Conservation (phyloP, 139 green algal species). For the Closterium sp. region DNA sequence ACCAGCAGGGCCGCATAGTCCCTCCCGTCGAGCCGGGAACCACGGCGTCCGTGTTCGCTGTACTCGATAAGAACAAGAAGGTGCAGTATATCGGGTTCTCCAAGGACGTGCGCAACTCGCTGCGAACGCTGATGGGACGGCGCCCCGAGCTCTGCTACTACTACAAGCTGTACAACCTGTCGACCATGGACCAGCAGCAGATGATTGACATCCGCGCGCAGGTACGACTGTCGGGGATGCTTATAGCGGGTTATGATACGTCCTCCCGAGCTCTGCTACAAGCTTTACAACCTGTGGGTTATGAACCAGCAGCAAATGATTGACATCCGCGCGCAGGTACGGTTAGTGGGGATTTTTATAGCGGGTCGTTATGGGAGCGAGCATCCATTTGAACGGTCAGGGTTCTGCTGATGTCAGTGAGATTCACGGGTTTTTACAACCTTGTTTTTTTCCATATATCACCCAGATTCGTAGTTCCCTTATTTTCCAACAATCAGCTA, state of each 20-base stretch:
- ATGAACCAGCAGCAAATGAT: constrained; percentile 81
- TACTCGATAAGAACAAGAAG: constrained; percentile 77
- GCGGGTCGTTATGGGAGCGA: too few relatives aligned
- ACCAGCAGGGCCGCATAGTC: constrained; percentile 23
- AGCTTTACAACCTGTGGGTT: constrained; percentile 59
- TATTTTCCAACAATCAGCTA: too few relatives aligned
- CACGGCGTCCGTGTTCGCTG: constrained; percentile 75
- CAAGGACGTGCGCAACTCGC: constrained; percentile 72
- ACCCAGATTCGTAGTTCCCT: too few relatives aligned
- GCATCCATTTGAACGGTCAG: too few relatives aligned
- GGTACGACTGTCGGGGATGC: background rate
- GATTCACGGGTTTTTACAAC: too few relatives aligned
- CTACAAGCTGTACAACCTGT: constrained; percentile 70
- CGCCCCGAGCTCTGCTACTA: constrained; percentile 79
- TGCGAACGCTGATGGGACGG: constrained; percentile 75
- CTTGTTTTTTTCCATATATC: too few relatives aligned
- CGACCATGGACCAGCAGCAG: constrained; percentile 69
- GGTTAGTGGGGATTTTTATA: background rate
- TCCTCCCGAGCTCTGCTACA: constrained; percentile 76
- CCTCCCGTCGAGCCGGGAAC: constrained; percentile 44
- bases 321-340: constrained; percentile 29
- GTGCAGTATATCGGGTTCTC: constrained; percentile 92
- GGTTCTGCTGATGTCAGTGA: too few relatives aligned
- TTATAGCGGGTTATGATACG: constrained; percentile 63
- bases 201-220: constrained; percentile 64